These are phyloP conservation scores for Blastocystis sp. DNA, from an alignment of 352 stramenopile genomes.

Conservation along the genomic window DNA sequence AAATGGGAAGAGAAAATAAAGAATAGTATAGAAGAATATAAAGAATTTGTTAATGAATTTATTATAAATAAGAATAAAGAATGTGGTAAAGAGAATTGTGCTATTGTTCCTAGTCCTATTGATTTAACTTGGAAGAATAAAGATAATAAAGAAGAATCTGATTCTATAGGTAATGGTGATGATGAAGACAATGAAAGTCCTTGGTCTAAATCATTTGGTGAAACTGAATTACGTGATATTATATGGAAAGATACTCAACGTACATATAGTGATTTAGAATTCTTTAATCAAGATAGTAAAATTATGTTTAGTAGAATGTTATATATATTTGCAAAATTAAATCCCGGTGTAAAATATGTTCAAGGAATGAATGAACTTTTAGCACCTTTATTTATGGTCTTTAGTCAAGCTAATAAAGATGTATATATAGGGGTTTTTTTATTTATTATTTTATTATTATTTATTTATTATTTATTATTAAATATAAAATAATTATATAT, in stretches of 20 bases:
- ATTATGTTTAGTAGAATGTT: slow-evolving; percentile 52
- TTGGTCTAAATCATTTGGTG: slow-evolving; percentile 25
- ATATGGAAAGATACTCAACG: slow-evolving; percentile 59
- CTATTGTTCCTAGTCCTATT: slow-evolving; percentile 16
- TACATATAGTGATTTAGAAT: slow-evolving; percentile 54
- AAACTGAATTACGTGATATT: slow-evolving; percentile 50
- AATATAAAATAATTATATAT: no score
- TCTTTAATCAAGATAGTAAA: slow-evolving; percentile 54
- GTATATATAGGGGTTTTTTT: neutral
- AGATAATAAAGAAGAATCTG: slow-evolving; percentile 14
- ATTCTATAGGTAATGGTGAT: slow-evolving; percentile 14
- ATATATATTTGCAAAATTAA: slow-evolving; percentile 59
- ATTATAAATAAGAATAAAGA: slow-evolving; percentile 2
- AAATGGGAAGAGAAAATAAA: slow-evolving; percentile 30
- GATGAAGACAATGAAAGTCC: slow-evolving; percentile 20
- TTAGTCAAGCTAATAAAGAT: slow-evolving; percentile 41
- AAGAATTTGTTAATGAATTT: slow-evolving; percentile 34
- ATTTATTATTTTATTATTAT: no score
- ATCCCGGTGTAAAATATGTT: slow-evolving; percentile 57
- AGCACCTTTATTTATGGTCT: slow-evolving; percentile 54
- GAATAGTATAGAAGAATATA: slow-evolving; percentile 25
- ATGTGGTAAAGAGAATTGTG: slow-evolving; percentile 11
- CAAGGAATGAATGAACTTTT: slow-evolving; percentile 68
- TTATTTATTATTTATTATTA: no score
- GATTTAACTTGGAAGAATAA: slow-evolving; percentile 4